Conservation (phyloP, 352 stramenopile species). For the Globisporangium megalacanthum region DNA sequence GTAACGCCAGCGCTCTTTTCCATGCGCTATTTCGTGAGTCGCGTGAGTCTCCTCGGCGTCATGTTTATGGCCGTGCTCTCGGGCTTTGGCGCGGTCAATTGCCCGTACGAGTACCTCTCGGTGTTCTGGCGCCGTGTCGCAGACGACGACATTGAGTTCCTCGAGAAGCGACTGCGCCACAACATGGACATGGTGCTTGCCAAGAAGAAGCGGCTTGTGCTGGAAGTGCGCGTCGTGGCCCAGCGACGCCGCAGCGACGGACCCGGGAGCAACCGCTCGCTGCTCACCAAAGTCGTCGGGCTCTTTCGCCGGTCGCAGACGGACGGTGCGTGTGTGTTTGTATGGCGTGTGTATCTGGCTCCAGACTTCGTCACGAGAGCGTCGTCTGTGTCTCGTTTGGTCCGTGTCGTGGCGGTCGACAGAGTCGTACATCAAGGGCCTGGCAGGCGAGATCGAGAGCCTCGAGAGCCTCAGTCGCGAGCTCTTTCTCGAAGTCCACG, state of each 20-base stretch:
- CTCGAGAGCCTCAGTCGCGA: conserved; percentile 73
- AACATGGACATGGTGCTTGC: conserved; percentile 78
- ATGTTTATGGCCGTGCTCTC: conserved; percentile 82
- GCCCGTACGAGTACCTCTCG: conserved; percentile 81
- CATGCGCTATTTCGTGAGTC: conserved; percentile 77
- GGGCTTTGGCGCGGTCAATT: conserved; percentile 79
- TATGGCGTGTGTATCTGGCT: not conserved
- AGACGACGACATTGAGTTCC: conserved; percentile 77
- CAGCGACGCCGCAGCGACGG: conserved; percentile 19
- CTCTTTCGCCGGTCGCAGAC: conserved; percentile 22
- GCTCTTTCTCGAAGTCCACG: conserved; percentile 81
- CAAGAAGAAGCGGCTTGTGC: conserved; percentile 73
- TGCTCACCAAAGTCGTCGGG: conserved; percentile 27
- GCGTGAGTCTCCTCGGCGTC: conserved; percentile 73
- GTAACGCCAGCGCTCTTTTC: conserved; percentile 49
- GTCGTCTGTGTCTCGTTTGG: no score
- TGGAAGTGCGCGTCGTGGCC: conserved; percentile 38
- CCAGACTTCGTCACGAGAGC: no score
- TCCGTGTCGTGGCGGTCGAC: not conserved
- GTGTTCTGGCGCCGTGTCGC: conserved; percentile 75
- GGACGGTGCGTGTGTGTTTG: conserved; percentile 12
- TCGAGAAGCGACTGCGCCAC: conserved; percentile 74
- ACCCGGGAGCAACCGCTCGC: conserved; percentile 8
- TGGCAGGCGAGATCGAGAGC: conserved; percentile 70
- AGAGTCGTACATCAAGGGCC: conserved; percentile 58